Percentiles rank a stretch among this genome's conserved stretches.
Evolutionary conservation across 2,329 filamentous ascomycete genomes (phyloP).

Genomic region (Emydomyces testavorans): DNA sequence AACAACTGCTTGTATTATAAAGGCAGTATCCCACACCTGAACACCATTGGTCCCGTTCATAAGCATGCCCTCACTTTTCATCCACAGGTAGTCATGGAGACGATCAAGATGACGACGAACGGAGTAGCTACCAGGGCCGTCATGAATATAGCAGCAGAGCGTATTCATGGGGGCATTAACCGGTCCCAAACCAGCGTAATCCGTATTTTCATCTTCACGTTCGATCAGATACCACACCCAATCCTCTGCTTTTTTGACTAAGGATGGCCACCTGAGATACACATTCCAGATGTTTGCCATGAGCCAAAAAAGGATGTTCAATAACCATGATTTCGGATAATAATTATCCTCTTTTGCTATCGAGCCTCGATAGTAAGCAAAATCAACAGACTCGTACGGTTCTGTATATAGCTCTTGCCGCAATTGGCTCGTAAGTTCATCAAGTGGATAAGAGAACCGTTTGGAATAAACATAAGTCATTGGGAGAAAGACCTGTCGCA

Average conservation of each 20-base stretch:
- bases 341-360: slow-evolving; percentile 77
- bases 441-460: slow-evolving; percentile 64
- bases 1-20: slow-evolving; percentile 70
- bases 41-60: slow-evolving; percentile 97
- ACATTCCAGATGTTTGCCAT: slow-evolving; percentile 72
- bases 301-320: slow-evolving; percentile 68
- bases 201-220: slow-evolving; percentile 87
- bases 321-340: slow-evolving; percentile 76
- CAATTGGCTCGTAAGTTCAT: slow-evolving; percentile 59
- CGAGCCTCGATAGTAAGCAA: slow-evolving; percentile 65
- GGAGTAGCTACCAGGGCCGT: slow-evolving; percentile 61
- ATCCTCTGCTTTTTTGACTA: slow-evolving; percentile 63
- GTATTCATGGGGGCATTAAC: slow-evolving; percentile 87
- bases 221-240: slow-evolving; percentile 75
- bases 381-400: slow-evolving; percentile 66
- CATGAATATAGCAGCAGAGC: slow-evolving; percentile 70
- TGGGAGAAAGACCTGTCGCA: slow-evolving; percentile 86
- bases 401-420: slow-evolving; percentile 73
- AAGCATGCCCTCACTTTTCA: slow-evolving; percentile 85
- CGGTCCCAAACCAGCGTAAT: slow-evolving; percentile 73
- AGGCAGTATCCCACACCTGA: slow-evolving; percentile 92
- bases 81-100: slow-evolving; percentile 77
- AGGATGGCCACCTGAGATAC: slow-evolving; percentile 53
- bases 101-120: slow-evolving; percentile 70
- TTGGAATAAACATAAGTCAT: slow-evolving; percentile 88